Conservation (phyloP, 73 alveolate species). For the Paramecium octaurelia region DNA sequence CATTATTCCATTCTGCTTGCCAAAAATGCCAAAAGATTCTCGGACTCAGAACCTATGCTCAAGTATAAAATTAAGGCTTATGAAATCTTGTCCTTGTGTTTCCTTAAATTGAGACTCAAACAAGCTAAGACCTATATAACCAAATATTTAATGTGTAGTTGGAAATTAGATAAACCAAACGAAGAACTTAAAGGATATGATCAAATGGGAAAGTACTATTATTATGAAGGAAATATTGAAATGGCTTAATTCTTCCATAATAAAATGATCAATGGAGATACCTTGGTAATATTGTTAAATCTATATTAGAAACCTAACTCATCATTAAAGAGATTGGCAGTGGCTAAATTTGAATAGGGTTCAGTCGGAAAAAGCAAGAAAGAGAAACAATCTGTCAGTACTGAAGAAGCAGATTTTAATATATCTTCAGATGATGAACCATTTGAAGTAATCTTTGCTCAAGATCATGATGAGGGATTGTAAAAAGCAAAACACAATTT, state of each 20-base stretch:
- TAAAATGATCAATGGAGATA: constrained; percentile 5
- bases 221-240: constrained; percentile 46
- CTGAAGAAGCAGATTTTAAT: constrained; percentile 21
- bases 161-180: constrained; percentile 27
- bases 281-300: background rate
- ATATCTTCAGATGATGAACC: constrained; percentile 45
- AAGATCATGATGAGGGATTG: background rate
- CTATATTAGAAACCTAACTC: background rate
- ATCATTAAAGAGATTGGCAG: background rate
- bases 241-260: background rate
- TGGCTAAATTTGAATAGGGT: background rate
- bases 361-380: constrained; percentile 2
- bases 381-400: background rate
- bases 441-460: background rate
- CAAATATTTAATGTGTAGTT: constrained; percentile 44
- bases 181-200: constrained; percentile 60
- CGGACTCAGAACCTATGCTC: background rate
- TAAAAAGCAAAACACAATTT: background rate
- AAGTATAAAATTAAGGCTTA: background rate
- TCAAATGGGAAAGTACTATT: constrained; percentile 46
- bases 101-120: background rate
- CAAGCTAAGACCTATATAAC: constrained; percentile 11
- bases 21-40: constrained; percentile 26
- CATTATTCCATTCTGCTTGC: constrained; percentile 1
- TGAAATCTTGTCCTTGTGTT: background rate